Conservation (phyloP, 1,139 yeast genomes). For the Scheffersomyces titani region DNA sequence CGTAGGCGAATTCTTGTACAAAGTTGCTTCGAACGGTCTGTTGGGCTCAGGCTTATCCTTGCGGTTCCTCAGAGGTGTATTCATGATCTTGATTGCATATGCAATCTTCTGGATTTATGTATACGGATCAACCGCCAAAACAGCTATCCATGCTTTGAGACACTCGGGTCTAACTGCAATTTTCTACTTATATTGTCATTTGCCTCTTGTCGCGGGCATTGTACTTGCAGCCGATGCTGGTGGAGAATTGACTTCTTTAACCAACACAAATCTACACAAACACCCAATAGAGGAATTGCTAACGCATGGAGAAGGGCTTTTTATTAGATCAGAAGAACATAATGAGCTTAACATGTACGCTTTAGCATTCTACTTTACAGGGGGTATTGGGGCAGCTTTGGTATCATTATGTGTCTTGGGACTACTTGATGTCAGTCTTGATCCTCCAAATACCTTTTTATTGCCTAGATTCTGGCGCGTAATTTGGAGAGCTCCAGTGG, state of each 20-base stretch:
- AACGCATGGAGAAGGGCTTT: slow-evolving; percentile 6
- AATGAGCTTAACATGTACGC: slow-evolving; percentile 31
- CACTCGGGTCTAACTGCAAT: slow-evolving; percentile 49
- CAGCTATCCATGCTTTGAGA: slow-evolving; percentile 58
- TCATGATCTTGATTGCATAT: slow-evolving; percentile 53
- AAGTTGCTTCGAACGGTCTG: slow-evolving; percentile 53
- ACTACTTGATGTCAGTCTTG: slow-evolving; percentile 38
- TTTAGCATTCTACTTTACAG: slow-evolving; percentile 49
- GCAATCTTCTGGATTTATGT: slow-evolving; percentile 55
- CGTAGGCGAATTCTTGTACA: slow-evolving; percentile 63
- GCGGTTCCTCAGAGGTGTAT: slow-evolving; percentile 50
- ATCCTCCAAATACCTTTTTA: slow-evolving; percentile 29
- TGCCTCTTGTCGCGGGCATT: slow-evolving; percentile 53
- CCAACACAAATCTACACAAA: slow-evolving; percentile 11
- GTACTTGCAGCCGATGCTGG: slow-evolving; percentile 66
- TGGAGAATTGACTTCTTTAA: slow-evolving; percentile 44
- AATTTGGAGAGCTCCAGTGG: slow-evolving; percentile 40
- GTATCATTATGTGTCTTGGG: slow-evolving; percentile 37
- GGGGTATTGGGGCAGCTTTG: slow-evolving; percentile 48
- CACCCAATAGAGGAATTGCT: slow-evolving; percentile 4
- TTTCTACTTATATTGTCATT: slow-evolving; percentile 50
- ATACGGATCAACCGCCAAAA: slow-evolving; percentile 52
- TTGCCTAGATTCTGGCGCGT: slow-evolving; percentile 41
- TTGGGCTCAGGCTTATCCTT: slow-evolving; percentile 49
- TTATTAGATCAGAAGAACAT: slow-evolving; percentile 22